These are phyloP conservation scores for Neoconidiobolus thromboides DNA, from an alignment of 371 early-diverging fungal genomes.

Conservation along the genomic window DNA sequence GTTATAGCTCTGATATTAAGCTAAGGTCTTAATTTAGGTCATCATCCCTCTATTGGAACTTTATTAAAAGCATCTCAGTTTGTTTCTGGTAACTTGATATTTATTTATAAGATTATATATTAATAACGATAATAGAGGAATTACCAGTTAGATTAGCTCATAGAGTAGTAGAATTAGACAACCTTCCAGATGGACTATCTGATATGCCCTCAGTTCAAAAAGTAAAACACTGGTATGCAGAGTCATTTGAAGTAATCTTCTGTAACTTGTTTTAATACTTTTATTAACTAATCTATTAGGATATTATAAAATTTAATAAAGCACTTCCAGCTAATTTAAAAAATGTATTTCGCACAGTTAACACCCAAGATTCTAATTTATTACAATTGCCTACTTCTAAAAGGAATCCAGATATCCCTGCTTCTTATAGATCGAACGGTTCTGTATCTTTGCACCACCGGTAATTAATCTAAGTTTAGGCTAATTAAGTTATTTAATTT, in stretches of 20 bases:
- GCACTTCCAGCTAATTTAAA: neutral
- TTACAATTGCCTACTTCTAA: conserved; percentile 2
- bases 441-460: conserved; percentile 8
- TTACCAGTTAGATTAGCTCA: conserved; percentile 90
- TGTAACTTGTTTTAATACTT: neutral
- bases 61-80: conserved; percentile 81
- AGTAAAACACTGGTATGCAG: conserved; percentile 90
- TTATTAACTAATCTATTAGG: conserved; percentile 14
- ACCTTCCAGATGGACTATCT: conserved; percentile 64
- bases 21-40: conserved; percentile 27
- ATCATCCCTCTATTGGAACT: conserved; percentile 59
- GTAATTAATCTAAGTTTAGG: conserved; percentile 2
- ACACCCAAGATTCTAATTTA: neutral
- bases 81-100: conserved; percentile 34
- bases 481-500: neutral
- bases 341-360: neutral
- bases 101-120: neutral
- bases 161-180: conserved; percentile 89
- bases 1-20: neutral
- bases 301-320: conserved; percentile 35
- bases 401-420: conserved; percentile 3
- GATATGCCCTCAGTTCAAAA: conserved; percentile 77
- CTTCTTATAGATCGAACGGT: neutral
- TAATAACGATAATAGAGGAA: conserved; percentile 33
- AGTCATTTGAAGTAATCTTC: conserved; percentile 56